These are phyloP conservation scores for Luvunga scandens DNA, from an alignment of 345 rosid genomes.

Conservation along the genomic window DNA sequence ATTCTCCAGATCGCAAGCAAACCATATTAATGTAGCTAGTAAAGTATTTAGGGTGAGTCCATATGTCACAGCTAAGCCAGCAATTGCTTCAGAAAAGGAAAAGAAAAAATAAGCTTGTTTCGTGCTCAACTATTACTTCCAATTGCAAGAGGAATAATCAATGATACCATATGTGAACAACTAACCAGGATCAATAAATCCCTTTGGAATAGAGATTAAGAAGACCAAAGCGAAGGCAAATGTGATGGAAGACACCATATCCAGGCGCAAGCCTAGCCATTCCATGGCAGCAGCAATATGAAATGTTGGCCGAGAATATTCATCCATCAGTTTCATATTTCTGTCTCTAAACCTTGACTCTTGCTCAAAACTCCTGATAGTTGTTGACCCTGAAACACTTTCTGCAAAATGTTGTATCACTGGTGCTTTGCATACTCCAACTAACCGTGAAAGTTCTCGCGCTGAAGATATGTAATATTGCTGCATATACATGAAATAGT, in stretches of 20 bases:
- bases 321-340: neutral
- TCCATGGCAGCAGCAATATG: constrained; percentile 10
- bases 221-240: constrained; percentile 1
- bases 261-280: constrained; percentile 8
- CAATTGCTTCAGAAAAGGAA: constrained; percentile 9
- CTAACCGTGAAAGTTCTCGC: constrained; percentile 4
- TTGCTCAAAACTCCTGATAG: constrained; percentile 7
- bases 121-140: neutral
- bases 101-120: neutral
- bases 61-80: constrained; percentile 7
- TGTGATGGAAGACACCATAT: constrained; percentile 2
- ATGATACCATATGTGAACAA: neutral
- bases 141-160: neutral
- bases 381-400: neutral
- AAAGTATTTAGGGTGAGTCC: constrained; percentile 1
- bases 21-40: constrained; percentile 10
- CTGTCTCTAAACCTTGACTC: neutral
- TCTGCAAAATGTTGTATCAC: constrained; percentile 16
- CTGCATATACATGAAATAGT: constrained; percentile 38
- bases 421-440: constrained; percentile 18
- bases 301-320: neutral
- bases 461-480: constrained; percentile 58
- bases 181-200: constrained; percentile 3
- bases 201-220: constrained; percentile 1
- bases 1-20: neutral